Evolutionary conservation across 2,329 filamentous ascomycete species (phyloP), one percentile per base, ranked within the genome.

Genomic region (Talaromyces marneffei): DNA sequence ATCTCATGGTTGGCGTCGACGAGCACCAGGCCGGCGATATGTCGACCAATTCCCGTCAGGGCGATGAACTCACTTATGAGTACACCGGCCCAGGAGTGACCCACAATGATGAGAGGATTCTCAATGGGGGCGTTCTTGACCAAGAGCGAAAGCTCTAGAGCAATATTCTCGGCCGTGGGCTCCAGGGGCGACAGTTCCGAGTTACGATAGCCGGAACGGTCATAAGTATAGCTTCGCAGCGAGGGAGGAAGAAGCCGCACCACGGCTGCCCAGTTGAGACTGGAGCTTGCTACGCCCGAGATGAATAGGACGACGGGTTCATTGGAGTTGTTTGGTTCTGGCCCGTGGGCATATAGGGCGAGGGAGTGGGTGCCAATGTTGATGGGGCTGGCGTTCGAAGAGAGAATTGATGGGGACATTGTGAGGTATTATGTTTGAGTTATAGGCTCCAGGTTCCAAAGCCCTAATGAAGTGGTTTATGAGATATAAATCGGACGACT

Each of bases 1-100:
- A 54, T 65, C 63, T 66, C 65, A 23, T 66, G 62, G n/a, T 65
- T 65, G 2, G 64, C 60, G 18, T 66, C 62, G 6, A 66, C 65
- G n/a, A 66, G 46, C 1, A 66, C 62, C 42, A 66, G 29, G 10
- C 65, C 65, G 8, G 61, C 63, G 54, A 66, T 61, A 2, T 56
- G 42, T 0, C 31, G 59, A 8, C 50, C 61, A 4, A 55, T 42
- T 1, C 62, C 58, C 7, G 60, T 62, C 1, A 64, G 59, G 8
- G 62, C 65, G 23, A 66, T 57, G 18, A 60, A 66, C 54, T 65
- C 65, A 16, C 59, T 63, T 9, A 54, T 59, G 20, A 66, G 58
- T 10, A 66, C 61, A 5, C 65, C 65, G 4, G 63, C 64, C 61
- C 59, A 66, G 2, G 64, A 66, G 31, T 66, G 64, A 0, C 64